phyloP scores from a whole-genome alignment of 345 rosid species.

The Corymbia maculata region DNA sequence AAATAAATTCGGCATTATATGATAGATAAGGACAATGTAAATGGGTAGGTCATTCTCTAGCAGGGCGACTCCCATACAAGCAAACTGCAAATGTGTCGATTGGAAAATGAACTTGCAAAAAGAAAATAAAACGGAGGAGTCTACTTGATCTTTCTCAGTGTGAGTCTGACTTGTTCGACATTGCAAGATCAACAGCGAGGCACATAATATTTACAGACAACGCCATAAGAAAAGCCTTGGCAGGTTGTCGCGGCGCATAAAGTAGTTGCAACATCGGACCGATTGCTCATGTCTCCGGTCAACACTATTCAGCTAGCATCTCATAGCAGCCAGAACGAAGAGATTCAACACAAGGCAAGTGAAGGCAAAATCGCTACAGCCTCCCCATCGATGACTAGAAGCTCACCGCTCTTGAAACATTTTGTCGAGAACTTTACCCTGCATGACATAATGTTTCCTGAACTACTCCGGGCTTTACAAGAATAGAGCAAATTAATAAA shows the following conservation, averaged over 20 bases:
- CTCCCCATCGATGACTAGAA: constrained; percentile 65
- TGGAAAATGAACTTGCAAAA: not conserved
- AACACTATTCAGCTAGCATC: not conserved
- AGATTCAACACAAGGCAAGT: constrained; percentile 6
- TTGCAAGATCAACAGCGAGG: not conserved
- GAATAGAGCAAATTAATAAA: not conserved
- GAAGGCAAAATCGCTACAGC: constrained; percentile 55
- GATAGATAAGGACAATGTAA: not conserved
- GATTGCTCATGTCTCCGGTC: not conserved
- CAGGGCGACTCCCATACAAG: not conserved
- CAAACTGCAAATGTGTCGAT: not conserved
- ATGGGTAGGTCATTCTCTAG: not conserved
- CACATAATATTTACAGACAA: not conserved
- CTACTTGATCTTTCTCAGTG: not conserved
- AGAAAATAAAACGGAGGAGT: not conserved
- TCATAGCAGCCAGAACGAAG: not conserved
- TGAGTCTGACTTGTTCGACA: not conserved
- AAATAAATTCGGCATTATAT: not conserved
- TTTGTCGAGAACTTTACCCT: constrained; percentile 75
- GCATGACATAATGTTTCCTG: not conserved
- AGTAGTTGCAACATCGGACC: not conserved
- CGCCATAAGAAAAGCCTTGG: not conserved
- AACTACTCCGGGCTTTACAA: not conserved
- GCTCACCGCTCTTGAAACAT: constrained; percentile 52
- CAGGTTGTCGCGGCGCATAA: not conserved